Conservation (phyloP, 306 rosid genomes). For the Cucurbita maxima region DNA sequence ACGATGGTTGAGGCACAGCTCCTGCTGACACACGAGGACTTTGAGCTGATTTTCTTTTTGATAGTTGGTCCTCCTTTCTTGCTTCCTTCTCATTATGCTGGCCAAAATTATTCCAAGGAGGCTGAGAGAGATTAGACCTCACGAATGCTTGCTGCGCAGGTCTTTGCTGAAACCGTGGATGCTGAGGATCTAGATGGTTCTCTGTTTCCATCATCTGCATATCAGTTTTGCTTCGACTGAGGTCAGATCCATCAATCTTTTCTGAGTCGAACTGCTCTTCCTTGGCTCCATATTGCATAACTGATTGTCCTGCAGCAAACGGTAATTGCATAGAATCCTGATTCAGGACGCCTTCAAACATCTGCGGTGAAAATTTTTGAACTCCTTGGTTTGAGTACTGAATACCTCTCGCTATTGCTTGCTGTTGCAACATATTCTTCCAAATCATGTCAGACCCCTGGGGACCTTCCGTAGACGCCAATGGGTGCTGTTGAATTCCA, state of each 20-base stretch:
- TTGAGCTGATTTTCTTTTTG: conserved; percentile 57
- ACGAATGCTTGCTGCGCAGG: conserved; percentile 34
- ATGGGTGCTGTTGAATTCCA: conserved; percentile 50
- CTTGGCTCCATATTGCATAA: conserved; percentile 52
- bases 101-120: conserved; percentile 59
- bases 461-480: conserved; percentile 41
- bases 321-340: conserved; percentile 44
- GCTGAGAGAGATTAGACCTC: conserved; percentile 63
- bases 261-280: conserved; percentile 74
- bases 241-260: conserved; percentile 51
- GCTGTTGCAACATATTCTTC: conserved; percentile 68
- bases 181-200: conserved; percentile 60
- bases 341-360: conserved; percentile 54
- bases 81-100: conserved; percentile 64
- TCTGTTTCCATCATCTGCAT: conserved; percentile 46
- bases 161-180: conserved; percentile 44
- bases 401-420: conserved; percentile 51
- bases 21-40: conserved; percentile 83
- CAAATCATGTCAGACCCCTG: conserved; percentile 64
- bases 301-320: conserved; percentile 46
- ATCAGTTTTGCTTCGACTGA: conserved; percentile 40
- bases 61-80: conserved; percentile 68
- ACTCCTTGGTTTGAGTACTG: conserved; percentile 36
- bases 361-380: conserved; percentile 62
- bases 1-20: conserved; percentile 59